These are phyloP conservation scores for Abrus pulchellus DNA, from an alignment of 306 rosid species.

Conservation along the genomic window DNA sequence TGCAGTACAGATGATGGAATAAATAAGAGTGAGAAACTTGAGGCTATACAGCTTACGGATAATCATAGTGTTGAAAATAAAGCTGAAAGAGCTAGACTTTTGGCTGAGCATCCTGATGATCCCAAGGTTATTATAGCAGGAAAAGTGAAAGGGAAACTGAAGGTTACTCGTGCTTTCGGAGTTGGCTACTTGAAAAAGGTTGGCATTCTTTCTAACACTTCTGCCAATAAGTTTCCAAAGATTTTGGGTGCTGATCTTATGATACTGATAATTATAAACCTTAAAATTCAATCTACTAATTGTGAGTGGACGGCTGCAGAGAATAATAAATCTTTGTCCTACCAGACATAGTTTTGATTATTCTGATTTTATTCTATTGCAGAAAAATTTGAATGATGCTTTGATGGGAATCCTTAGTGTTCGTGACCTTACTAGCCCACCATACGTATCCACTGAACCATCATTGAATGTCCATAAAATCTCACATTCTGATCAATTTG, in stretches of 20 bases:
- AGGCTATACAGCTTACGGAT: constrained; percentile 89
- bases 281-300: neutral
- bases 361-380: constrained; percentile 46
- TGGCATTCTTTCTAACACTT: constrained; percentile 26
- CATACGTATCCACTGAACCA: constrained; percentile 88
- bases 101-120: constrained; percentile 87
- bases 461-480: constrained; percentile 79
- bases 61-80: constrained; percentile 88
- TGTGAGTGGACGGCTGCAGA: constrained; percentile 10
- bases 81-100: constrained; percentile 70
- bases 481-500: constrained; percentile 76
- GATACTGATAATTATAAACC: neutral
- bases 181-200: constrained; percentile 99
- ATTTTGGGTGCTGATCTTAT: neutral
- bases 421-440: constrained; percentile 89
- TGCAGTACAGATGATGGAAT: constrained; percentile 40
- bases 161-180: constrained; percentile 97
- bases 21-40: constrained; percentile 56
- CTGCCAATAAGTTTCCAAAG: neutral
- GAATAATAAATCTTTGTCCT: constrained; percentile 5
- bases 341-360: neutral
- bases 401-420: constrained; percentile 98
- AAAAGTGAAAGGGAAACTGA: constrained; percentile 93
- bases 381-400: constrained; percentile 94
- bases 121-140: constrained; percentile 70